phyloP scores from a whole-genome alignment of 176 grass and related monocot genomes.

The Chloris gayana region DNA sequence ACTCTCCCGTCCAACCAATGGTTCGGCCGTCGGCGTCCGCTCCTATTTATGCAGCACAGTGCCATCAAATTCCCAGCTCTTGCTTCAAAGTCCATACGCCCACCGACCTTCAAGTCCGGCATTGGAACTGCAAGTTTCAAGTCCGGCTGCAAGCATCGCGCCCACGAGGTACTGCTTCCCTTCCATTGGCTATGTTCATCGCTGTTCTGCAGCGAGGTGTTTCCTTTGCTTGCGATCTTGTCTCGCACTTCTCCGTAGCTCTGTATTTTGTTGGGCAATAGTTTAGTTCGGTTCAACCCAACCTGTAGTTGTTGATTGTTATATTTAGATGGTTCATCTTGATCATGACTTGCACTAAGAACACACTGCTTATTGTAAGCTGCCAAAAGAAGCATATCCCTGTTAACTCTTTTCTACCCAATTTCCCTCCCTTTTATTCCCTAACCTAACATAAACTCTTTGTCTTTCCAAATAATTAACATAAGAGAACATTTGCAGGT shows the following conservation, averaged over 20 bases:
- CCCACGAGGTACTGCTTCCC: neutral
- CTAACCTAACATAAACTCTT: neutral
- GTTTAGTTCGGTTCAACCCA: neutral
- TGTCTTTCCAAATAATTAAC: neutral
- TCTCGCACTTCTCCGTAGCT: neutral
- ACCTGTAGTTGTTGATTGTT: neutral
- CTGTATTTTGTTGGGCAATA: neutral
- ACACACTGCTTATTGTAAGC: neutral
- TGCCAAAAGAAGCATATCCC: neutral
- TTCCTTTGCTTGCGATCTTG: neutral
- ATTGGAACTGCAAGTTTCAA: neutral
- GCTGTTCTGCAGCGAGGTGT: neutral
- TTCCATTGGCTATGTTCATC: neutral
- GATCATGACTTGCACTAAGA: neutral
- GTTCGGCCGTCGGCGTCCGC: neutral
- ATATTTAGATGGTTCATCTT: neutral
- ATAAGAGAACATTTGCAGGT: neutral
- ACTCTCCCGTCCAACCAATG: neutral
- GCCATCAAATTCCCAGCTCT: neutral
- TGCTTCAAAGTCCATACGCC: too few relatives aligned
- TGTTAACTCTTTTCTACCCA: neutral
- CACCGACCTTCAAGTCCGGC: neutral
- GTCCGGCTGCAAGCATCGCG: neutral
- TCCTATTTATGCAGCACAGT: conserved; percentile 33
- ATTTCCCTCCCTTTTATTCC: neutral